These are phyloP conservation scores for Myotisia sp. DNA, from an alignment of 2,329 filamentous ascomycete species.

Conservation along the genomic window DNA sequence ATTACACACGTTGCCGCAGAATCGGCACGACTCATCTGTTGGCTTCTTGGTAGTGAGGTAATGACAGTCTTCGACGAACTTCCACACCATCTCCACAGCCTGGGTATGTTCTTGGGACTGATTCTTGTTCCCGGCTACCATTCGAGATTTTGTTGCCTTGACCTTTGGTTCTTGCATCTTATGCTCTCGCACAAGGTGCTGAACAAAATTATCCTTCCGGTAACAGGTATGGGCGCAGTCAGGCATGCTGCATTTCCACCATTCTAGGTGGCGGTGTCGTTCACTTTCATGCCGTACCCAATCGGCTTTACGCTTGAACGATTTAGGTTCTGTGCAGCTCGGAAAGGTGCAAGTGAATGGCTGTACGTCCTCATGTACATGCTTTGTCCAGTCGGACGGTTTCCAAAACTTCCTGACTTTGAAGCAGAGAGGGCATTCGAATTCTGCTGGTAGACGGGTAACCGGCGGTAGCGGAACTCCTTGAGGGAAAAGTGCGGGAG, in stretches of 20 bases:
- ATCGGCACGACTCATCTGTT: constrained; percentile 67
- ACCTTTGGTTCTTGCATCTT: constrained; percentile 70
- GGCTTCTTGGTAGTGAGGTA: constrained; percentile 51
- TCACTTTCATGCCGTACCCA: constrained; percentile 94
- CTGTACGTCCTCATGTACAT: constrained; percentile 85
- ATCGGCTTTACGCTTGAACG: constrained; percentile 89
- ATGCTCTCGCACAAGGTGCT: constrained; percentile 83
- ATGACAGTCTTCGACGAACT: constrained; percentile 64
- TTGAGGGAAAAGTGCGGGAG: constrained; percentile 58
- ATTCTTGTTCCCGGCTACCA: constrained; percentile 45
- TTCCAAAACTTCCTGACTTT: constrained; percentile 73
- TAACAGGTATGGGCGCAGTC: constrained; percentile 75
- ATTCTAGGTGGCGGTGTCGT: constrained; percentile 74
- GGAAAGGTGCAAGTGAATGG: constrained; percentile 89
- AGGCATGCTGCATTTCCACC: constrained; percentile 72
- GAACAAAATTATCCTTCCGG: constrained; percentile 81
- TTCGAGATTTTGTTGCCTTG: constrained; percentile 51
- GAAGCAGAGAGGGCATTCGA: constrained; percentile 83
- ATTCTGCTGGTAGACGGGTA: constrained; percentile 62
- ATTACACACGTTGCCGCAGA: constrained; percentile 66
- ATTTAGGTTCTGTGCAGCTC: constrained; percentile 68
- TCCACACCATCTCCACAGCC: constrained; percentile 53
- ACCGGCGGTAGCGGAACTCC: constrained; percentile 75
- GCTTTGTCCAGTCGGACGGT: constrained; percentile 92
- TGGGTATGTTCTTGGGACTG: constrained; percentile 15